phyloP scores from a whole-genome alignment of 495 filamentous ascomycete species.

The Choiromyces venosus region DNA sequence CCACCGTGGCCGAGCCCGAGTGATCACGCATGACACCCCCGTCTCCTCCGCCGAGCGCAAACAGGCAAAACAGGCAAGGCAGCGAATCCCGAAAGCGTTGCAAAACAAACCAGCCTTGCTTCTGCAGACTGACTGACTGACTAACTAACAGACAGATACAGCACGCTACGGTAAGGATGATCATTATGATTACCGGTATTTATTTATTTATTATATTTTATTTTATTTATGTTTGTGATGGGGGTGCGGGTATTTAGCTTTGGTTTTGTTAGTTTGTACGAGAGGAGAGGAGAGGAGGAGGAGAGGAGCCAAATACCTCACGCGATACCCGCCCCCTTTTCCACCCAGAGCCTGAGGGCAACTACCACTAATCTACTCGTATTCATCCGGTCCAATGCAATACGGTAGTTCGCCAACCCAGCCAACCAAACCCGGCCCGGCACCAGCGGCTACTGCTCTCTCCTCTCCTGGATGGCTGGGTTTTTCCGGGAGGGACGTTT shows the following conservation, averaged over 20 bases:
- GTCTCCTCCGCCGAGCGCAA: background rate
- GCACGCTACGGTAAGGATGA: background rate
- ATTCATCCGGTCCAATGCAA: too few species aligned
- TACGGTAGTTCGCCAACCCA: too few species aligned
- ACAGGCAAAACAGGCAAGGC: too few species aligned
- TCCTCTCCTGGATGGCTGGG: background rate
- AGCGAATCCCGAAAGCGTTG: background rate
- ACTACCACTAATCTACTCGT: too few species aligned
- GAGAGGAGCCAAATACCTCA: too few species aligned
- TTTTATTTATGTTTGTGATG: too few species aligned
- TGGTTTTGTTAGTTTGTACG: too few species aligned
- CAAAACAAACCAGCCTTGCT: background rate
- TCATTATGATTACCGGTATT: background rate
- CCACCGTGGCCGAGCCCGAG: background rate
- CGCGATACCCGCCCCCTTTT: too few species aligned
- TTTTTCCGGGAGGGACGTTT: background rate
- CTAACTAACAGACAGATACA: background rate
- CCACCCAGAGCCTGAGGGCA: too few species aligned
- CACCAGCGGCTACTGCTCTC: too few species aligned
- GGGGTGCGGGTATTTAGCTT: background rate
- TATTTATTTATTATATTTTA: background rate
- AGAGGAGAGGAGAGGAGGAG: too few species aligned
- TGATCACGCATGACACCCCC: constrained; percentile 1
- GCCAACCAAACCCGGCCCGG: too few species aligned
- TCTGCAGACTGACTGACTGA: background rate